A percentile compares a stretch with the other conserved stretches of the same genome.
These are phyloP conservation scores for Cercospora beticola DNA, from an alignment of 2,329 filamentous ascomycete species.

Conservation along the genomic window DNA sequence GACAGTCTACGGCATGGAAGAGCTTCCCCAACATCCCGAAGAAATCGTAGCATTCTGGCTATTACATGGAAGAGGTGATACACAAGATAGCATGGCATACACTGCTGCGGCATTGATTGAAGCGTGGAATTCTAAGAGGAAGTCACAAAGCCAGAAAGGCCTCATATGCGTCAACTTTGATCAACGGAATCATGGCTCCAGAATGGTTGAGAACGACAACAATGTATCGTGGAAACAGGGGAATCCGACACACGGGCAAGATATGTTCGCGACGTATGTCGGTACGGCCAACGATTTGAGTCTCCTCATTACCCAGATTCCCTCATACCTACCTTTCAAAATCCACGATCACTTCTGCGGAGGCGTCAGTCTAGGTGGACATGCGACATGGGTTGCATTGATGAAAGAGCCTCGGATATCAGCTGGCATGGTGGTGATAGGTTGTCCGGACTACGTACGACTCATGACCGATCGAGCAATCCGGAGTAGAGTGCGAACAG, in stretches of 20 bases:
- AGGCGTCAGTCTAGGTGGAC: slow-evolving; percentile 83
- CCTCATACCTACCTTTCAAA: slow-evolving; percentile 62
- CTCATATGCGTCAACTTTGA: slow-evolving; percentile 85
- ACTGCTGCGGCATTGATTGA: slow-evolving; percentile 68
- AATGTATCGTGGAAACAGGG: slow-evolving; percentile 79
- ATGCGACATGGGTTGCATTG: slow-evolving; percentile 80
- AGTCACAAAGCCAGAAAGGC: slow-evolving; percentile 47
- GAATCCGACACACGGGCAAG: slow-evolving; percentile 78
- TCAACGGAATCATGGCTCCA: slow-evolving; percentile 84
- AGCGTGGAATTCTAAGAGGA: slow-evolving; percentile 60
- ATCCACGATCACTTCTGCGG: slow-evolving; percentile 68
- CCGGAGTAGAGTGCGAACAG: slow-evolving; percentile 62
- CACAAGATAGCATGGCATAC: slow-evolving; percentile 70
- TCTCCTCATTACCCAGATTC: slow-evolving; percentile 72
- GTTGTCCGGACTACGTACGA: slow-evolving; percentile 82
- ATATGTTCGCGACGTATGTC: slow-evolving; percentile 81
- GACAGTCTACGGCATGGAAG: slow-evolving; percentile 76
- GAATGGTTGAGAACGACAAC: slow-evolving; percentile 63
- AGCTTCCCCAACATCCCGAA: slow-evolving; percentile 57
- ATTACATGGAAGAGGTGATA: slow-evolving; percentile 74
- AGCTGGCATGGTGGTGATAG: slow-evolving; percentile 78
- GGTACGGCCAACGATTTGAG: slow-evolving; percentile 73
- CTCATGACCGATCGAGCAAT: slow-evolving; percentile 78
- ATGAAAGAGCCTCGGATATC: slow-evolving; percentile 75
- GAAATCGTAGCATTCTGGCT: slow-evolving; percentile 83